Percentiles rank a stretch among this genome's conserved stretches.
Conservation (phyloP, 2,329 filamentous ascomycete species). For the Karstenula rhodostoma region DNA sequence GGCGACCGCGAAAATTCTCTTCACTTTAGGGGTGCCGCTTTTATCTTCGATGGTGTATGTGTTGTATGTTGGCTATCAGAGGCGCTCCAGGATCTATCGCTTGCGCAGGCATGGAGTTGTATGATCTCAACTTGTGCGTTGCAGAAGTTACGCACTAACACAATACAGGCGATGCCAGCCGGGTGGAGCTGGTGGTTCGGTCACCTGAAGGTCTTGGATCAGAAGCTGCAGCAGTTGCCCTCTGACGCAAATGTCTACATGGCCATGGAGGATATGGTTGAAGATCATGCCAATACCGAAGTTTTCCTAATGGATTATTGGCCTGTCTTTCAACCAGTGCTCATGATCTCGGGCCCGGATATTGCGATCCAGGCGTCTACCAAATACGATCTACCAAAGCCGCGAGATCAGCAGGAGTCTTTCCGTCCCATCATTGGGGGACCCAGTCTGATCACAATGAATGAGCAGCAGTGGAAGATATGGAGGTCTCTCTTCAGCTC, state of each 20-base stretch:
- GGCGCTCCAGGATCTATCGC: conserved; percentile 17
- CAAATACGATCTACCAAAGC: conserved; percentile 21
- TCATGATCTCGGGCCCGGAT: conserved; percentile 16
- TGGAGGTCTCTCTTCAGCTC: conserved; percentile 31
- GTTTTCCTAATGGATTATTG: conserved; percentile 23
- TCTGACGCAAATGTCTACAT: conserved; percentile 18
- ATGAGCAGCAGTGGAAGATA: conserved; percentile 38
- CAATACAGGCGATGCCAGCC: conserved; percentile 16
- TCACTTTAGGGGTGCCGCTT: background rate
- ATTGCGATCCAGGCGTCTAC: background rate
- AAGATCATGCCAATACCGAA: conserved; percentile 14
- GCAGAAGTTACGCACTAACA: background rate
- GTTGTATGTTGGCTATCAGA: background rate
- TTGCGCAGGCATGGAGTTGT: conserved; percentile 22
- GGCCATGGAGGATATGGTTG: conserved; percentile 11
- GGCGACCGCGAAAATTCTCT: too few species aligned
- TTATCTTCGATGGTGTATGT: background rate
- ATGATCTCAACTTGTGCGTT: background rate
- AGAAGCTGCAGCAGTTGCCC: conserved; percentile 13
- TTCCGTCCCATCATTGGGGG: conserved; percentile 15
- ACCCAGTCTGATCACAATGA: conserved; percentile 24
- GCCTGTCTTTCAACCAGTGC: conserved; percentile 18
- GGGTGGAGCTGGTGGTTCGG: conserved; percentile 23
- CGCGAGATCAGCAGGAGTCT: conserved; percentile 9
- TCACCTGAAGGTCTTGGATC: conserved; percentile 14